Base-by-base conservation (phyloP, 257 asterid species). In the Solanum chilense region DNA sequence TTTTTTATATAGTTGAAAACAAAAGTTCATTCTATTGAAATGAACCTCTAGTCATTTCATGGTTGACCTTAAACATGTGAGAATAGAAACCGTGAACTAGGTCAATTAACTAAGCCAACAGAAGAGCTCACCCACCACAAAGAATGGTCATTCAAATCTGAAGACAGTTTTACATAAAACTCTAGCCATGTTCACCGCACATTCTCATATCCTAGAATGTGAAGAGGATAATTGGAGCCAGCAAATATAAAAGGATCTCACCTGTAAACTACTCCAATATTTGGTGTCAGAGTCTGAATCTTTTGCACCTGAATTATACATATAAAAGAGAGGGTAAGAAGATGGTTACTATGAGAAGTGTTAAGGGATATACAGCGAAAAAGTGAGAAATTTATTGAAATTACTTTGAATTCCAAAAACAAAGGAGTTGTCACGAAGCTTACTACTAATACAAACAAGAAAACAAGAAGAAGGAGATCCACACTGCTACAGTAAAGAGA, bases 241-340 rank as follows among this genome's bases (percentile, higher is more conserved):
- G 49, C 56, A 18, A 29, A 81, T 27, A 80, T 81, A 29, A 29
- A 20, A 20, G 62, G 42, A 47, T 86, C 41, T 58, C 91, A 97
- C 99, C 99, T 97, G 95, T 97, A 97, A 58, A 96, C 99, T 87
- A 97, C 99, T 90, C 99, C 99, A 88, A 97, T 96, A 86, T 97
- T 97, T 64, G 99, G 98, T 42, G 99, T 97, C 97, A 97, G 90
- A 88, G 82, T 89, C 91, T 97, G 99, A 90, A 97, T 96, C 97
- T 97, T 97, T 88, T 97, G 98, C 90, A 97, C 96, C 99, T 97
- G 96, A 87, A 90, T 81, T 31, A 31, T 21, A 49, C 29, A 29
- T 29, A 78, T 80, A 29, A 29, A 49, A 5, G 18, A 49, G 64
- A 15, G 85, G 27, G 69, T 0, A 52, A 20, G 31, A 31, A 18